phyloP scores from a whole-genome alignment of 2,329 filamentous ascomycete genomes.

The Alternaria solani region DNA sequence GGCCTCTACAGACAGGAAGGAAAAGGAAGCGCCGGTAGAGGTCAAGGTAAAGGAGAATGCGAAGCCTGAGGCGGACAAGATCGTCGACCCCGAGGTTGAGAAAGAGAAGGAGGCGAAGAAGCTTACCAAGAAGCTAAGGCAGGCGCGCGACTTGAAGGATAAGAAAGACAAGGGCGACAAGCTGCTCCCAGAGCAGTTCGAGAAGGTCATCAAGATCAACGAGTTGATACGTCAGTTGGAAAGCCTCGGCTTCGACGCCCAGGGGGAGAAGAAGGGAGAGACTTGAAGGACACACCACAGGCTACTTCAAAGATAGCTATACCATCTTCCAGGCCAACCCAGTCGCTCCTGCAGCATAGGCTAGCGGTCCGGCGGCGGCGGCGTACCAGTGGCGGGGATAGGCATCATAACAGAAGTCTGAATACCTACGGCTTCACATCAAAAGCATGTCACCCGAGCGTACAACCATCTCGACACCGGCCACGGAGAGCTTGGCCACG shows the following conservation, averaged over 20 bases:
- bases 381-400: background rate
- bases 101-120: conserved; percentile 92
- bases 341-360: background rate
- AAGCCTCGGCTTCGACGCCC: conserved; percentile 80
- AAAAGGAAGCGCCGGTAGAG: conserved; percentile 30
- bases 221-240: conserved; percentile 91
- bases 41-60: conserved; percentile 20
- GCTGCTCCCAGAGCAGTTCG: conserved; percentile 90
- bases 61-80: conserved; percentile 35
- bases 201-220: conserved; percentile 96
- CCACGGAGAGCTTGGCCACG: background rate
- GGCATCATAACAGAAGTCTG: background rate
- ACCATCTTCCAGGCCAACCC: background rate
- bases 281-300: conserved; percentile 28
- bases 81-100: conserved; percentile 74
- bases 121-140: conserved; percentile 91
- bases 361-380: background rate
- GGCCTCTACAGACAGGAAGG: conserved; percentile 34
- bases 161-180: conserved; percentile 89
- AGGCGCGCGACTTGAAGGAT: conserved; percentile 86
- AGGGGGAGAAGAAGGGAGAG: conserved; percentile 69
- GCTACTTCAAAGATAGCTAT: background rate
- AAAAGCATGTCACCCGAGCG: background rate
- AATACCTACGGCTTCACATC: background rate
- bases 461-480: background rate